phyloP scores from a whole-genome alignment of 352 stramenopile species.

The Plasmopara viticola region DNA sequence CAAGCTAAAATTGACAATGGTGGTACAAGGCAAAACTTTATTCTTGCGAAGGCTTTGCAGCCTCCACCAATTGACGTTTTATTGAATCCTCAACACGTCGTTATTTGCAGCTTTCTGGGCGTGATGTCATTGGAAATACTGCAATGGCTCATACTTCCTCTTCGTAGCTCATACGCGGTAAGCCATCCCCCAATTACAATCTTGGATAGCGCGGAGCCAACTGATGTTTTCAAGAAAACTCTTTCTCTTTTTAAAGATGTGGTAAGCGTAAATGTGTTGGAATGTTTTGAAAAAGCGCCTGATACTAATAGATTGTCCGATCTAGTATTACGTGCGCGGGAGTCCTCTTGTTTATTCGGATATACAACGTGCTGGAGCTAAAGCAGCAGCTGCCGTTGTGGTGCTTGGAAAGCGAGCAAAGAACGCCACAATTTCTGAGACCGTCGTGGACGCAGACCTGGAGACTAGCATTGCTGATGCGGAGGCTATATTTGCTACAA shows the following conservation, averaged over 20 bases:
- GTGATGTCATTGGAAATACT: slow-evolving; percentile 69
- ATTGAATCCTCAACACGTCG: slow-evolving; percentile 59
- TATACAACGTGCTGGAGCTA: slow-evolving; percentile 71
- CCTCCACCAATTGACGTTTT: slow-evolving; percentile 56
- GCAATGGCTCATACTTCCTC: slow-evolving; percentile 68
- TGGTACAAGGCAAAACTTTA: slow-evolving; percentile 16
- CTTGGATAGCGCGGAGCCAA: slow-evolving; percentile 61
- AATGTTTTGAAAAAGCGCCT: not conserved
- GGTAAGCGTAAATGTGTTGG: slow-evolving; percentile 30
- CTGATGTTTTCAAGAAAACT: slow-evolving; percentile 36
- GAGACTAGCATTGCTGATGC: slow-evolving; percentile 73
- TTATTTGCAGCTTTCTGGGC: slow-evolving; percentile 80
- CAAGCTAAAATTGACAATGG: slow-evolving; percentile 16
- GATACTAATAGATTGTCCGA: not conserved
- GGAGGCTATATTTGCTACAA: slow-evolving; percentile 80
- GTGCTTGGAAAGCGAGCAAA: slow-evolving; percentile 70
- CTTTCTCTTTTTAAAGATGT: slow-evolving; percentile 57
- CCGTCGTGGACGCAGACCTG: slow-evolving; percentile 34
- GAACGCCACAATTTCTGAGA: slow-evolving; percentile 22
- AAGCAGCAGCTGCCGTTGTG: slow-evolving; percentile 70
- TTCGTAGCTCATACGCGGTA: slow-evolving; percentile 44
- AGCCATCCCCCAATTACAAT: slow-evolving; percentile 72
- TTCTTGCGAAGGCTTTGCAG: slow-evolving; percentile 22
- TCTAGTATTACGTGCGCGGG: slow-evolving; percentile 73
- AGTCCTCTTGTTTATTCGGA: slow-evolving; percentile 75